Percentiles rank a stretch among this genome's conserved stretches.
Evolutionary conservation across 257 asterid genomes (phyloP).

Genomic region (Gentiana dahurica): DNA sequence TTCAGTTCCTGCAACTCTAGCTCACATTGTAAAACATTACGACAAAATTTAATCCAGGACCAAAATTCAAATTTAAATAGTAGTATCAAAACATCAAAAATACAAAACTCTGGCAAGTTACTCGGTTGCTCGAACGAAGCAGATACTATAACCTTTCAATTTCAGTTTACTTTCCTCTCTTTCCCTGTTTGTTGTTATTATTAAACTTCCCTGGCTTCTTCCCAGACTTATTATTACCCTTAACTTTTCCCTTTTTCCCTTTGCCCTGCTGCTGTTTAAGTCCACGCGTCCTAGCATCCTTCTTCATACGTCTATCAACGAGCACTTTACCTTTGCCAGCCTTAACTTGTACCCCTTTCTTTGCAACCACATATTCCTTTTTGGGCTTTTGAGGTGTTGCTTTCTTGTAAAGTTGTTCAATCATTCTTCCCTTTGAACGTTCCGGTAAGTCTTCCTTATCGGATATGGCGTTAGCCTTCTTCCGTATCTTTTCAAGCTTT

Average conservation of each 20-base stretch:
- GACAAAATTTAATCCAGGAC: no score
- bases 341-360: slow-evolving; percentile 88
- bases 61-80: no score
- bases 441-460: slow-evolving; percentile 74
- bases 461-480: slow-evolving; percentile 82
- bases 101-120: no score
- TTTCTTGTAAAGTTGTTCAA: slow-evolving; percentile 69
- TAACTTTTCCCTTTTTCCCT: slow-evolving; percentile 53
- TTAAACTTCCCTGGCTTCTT: slow-evolving; percentile 1
- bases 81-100: no score
- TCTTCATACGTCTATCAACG: slow-evolving; percentile 85
- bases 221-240: slow-evolving; percentile 31
- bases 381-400: slow-evolving; percentile 47
- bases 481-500: slow-evolving; percentile 64
- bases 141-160: background rate
- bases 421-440: slow-evolving; percentile 76
- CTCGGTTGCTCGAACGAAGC: no score
- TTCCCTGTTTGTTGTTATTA: background rate
- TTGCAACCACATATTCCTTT: slow-evolving; percentile 83
- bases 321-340: slow-evolving; percentile 77
- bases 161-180: background rate
- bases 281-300: slow-evolving; percentile 55
- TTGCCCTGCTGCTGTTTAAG: slow-evolving; percentile 34
- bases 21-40: no score
- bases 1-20: no score